phyloP scores from a whole-genome alignment of 176 grass and related monocot species.

The Juncus effusus region DNA sequence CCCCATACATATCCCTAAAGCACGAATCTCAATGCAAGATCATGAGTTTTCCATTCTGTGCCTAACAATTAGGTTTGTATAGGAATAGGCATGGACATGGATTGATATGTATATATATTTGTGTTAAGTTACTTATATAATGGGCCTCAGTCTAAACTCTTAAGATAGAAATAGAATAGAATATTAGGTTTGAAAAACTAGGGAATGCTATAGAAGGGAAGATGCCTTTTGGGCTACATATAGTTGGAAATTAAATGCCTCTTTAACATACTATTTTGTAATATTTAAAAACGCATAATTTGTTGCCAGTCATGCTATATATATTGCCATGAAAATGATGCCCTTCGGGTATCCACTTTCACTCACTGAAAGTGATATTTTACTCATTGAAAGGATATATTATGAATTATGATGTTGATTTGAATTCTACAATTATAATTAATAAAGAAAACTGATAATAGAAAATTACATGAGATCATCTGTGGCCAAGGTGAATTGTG shows the following conservation, averaged over 20 bases:
- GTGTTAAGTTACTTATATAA: conserved; percentile 1
- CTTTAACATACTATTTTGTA: too few relatives aligned
- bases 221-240: conserved; percentile 4
- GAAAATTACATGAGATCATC: too few relatives aligned
- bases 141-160: conserved; percentile 13
- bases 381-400: too few relatives aligned
- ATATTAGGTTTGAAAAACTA: background rate
- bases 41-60: conserved; percentile 25
- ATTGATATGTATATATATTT: conserved; percentile 3
- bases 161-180: conserved; percentile 10
- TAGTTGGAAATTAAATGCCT: background rate
- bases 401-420: too few relatives aligned
- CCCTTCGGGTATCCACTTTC: too few relatives aligned
- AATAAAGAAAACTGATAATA: too few relatives aligned
- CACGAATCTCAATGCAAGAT: conserved; percentile 17
- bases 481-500: too few relatives aligned
- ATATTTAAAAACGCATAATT: too few relatives aligned
- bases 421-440: too few relatives aligned
- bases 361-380: too few relatives aligned
- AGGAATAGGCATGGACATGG: background rate
- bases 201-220: background rate
- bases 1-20: background rate
- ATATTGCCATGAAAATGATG: too few relatives aligned
- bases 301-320: too few relatives aligned
- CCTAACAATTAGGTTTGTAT: conserved; percentile 2